Conservation (phyloP, 2,329 filamentous ascomycete genomes). For the Alternaria sp. region DNA sequence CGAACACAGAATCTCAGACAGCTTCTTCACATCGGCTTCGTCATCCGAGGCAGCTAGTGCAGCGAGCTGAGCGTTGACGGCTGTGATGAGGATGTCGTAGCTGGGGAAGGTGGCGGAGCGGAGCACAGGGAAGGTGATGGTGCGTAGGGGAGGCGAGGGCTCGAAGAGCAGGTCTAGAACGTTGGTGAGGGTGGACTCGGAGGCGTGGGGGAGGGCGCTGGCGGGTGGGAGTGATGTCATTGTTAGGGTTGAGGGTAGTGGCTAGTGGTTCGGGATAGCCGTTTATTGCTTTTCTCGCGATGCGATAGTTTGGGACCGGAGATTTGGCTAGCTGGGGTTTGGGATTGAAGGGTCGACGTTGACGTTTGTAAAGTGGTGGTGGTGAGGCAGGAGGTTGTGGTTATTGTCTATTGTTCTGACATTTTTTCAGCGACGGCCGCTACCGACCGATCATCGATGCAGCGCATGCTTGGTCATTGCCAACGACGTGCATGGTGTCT, state of each 20-base stretch:
- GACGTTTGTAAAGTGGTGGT: not conserved
- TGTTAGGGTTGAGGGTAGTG: not conserved
- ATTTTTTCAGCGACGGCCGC: constrained; percentile 23
- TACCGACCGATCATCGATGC: constrained; percentile 29
- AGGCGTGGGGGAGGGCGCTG: constrained; percentile 61
- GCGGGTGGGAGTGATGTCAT: constrained; percentile 63
- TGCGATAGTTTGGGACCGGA: constrained; percentile 2
- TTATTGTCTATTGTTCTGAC: not conserved
- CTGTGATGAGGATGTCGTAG: constrained; percentile 73
- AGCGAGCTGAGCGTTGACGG: constrained; percentile 68
- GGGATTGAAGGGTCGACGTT: not conserved
- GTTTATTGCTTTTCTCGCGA: constrained; percentile 1
- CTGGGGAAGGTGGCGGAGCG: constrained; percentile 64
- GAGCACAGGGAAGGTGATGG: constrained; percentile 72
- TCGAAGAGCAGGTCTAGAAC: constrained; percentile 85
- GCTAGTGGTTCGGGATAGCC: not conserved
- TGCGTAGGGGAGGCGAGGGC: constrained; percentile 75
- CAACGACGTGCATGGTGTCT: not conserved
- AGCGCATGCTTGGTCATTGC: not conserved
- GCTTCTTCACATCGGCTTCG: constrained; percentile 60
- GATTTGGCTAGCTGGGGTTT: not conserved
- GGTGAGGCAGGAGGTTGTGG: not conserved
- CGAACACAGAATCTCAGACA: constrained; percentile 76
- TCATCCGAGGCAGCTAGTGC: constrained; percentile 32
- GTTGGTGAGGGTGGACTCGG: constrained; percentile 60